A percentile compares a stretch with the other conserved stretches of the same genome.
Evolutionary conservation across 2,329 filamentous ascomycete genomes (phyloP).

Genomic region (Talaromyces sp.): DNA sequence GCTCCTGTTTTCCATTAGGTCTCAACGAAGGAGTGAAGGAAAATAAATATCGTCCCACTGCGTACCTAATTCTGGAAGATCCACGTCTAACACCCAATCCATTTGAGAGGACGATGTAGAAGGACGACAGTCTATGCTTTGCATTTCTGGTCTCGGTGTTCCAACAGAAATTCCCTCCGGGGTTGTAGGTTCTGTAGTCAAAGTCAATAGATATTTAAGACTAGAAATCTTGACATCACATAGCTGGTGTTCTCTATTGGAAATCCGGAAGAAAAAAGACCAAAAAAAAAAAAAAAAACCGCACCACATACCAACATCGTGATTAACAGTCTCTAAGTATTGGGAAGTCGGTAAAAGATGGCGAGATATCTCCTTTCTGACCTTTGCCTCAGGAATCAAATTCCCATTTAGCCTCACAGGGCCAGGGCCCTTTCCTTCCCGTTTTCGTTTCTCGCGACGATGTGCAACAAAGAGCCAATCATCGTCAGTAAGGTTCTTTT

Average conservation of each 20-base stretch:
- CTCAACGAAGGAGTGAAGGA: background rate
- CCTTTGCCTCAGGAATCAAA: constrained; percentile 13
- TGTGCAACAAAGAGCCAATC: constrained; percentile 17
- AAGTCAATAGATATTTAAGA: constrained; percentile 1
- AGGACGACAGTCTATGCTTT: background rate
- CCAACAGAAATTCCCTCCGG: constrained; percentile 13
- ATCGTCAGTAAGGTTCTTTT: constrained; percentile 17
- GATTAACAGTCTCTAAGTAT: constrained; percentile 6
- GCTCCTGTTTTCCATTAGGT: background rate
- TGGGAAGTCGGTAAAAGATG: constrained; percentile 11
- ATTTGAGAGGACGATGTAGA: background rate
- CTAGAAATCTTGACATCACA: background rate
- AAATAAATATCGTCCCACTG: background rate
- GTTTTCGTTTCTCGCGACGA: constrained; percentile 15
- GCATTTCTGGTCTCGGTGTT: constrained; percentile 11
- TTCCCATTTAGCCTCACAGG: constrained; percentile 11
- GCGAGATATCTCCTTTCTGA: constrained; percentile 18
- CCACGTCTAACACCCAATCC: background rate
- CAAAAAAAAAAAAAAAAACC: background rate
- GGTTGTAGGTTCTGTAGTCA: constrained; percentile 12
- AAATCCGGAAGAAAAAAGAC: background rate
- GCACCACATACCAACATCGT: constrained; percentile 9
- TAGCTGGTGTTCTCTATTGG: too few relatives aligned
- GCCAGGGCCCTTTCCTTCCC: constrained; percentile 14
- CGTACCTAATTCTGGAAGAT: background rate